Conservation (phyloP, 495 filamentous ascomycete genomes). For the Lophiostoma macrostomum region DNA sequence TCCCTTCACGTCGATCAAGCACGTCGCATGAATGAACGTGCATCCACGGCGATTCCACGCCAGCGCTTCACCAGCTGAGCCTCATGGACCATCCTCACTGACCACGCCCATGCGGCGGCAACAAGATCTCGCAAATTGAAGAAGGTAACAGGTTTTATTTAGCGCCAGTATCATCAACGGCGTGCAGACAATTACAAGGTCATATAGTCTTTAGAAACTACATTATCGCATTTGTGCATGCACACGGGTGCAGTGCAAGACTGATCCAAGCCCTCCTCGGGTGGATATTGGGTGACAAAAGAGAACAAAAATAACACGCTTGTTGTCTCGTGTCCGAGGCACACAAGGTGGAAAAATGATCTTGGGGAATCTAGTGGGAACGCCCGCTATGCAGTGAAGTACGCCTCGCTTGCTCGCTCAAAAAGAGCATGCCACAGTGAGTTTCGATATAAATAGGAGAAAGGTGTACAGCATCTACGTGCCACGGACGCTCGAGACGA, state of each 20-base stretch:
- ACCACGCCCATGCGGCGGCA: background rate
- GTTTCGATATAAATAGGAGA: background rate
- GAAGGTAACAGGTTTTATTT: conserved; percentile 10
- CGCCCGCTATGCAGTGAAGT: conserved; percentile 21
- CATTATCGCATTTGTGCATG: conserved; percentile 1
- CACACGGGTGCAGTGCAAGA: background rate
- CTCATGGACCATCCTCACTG: background rate
- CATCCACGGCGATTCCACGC: background rate
- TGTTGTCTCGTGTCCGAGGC: background rate
- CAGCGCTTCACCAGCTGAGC: background rate
- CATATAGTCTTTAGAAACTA: conserved; percentile 14
- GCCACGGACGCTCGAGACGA: background rate
- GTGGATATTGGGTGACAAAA: background rate
- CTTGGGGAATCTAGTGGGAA: background rate
- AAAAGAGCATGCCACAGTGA: background rate
- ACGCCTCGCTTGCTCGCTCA: conserved; percentile 6
- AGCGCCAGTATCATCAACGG: background rate
- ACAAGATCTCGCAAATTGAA: background rate
- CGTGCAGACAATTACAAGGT: conserved; percentile 15
- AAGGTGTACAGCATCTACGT: conserved; percentile 17
- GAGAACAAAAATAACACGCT: background rate
- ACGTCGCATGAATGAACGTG: conserved; percentile 6
- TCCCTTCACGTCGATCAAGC: background rate
- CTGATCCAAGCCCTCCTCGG: background rate
- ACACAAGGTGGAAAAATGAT: background rate